A percentile compares a stretch with the other conserved stretches of the same genome.
These are phyloP conservation scores for Plectosphaerella cucumerina DNA, from an alignment of 2,329 filamentous ascomycete genomes.

Conservation along the genomic window DNA sequence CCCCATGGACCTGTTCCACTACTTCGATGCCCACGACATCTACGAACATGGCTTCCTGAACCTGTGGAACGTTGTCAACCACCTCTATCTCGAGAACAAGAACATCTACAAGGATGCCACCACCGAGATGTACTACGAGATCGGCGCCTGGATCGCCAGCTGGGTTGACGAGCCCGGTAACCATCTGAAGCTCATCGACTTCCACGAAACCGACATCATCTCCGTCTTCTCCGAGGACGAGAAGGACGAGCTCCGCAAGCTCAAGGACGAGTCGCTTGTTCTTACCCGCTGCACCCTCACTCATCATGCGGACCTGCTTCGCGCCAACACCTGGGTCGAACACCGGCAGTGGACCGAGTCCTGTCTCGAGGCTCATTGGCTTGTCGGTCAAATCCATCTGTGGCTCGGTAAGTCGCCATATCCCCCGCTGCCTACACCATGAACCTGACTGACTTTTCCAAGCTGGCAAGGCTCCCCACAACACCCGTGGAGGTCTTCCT, in stretches of 20 bases:
- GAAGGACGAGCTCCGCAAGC: slow-evolving; percentile 20
- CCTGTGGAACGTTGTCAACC: slow-evolving; percentile 40
- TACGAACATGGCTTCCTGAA: slow-evolving; percentile 44
- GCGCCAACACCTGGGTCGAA: not conserved
- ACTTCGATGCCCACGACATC: slow-evolving; percentile 44
- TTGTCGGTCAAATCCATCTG: slow-evolving; percentile 20
- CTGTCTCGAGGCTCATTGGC: not conserved
- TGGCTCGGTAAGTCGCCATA: slow-evolving; percentile 31
- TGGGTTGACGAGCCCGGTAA: slow-evolving; percentile 28
- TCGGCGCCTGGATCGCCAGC: slow-evolving; percentile 30
- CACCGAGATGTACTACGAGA: slow-evolving; percentile 18
- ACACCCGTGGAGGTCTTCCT: slow-evolving; percentile 4
- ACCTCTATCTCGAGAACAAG: slow-evolving; percentile 35
- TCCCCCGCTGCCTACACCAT: not conserved
- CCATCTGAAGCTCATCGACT: slow-evolving; percentile 19
- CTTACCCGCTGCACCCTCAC: slow-evolving; percentile 27
- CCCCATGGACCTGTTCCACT: slow-evolving; percentile 40
- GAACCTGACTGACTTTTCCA: not conserved
- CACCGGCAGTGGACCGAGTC: too few relatives aligned
- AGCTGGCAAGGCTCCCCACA: slow-evolving; percentile 2
- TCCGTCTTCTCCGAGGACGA: slow-evolving; percentile 21
- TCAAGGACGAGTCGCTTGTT: slow-evolving; percentile 22
- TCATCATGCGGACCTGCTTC: slow-evolving; percentile 22
- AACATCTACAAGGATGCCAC: slow-evolving; percentile 22
- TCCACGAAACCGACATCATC: slow-evolving; percentile 18